These are phyloP conservation scores for Plasmodium chabaudi DNA, from an alignment of 169 alveolate genomes.

Conservation along the genomic window DNA sequence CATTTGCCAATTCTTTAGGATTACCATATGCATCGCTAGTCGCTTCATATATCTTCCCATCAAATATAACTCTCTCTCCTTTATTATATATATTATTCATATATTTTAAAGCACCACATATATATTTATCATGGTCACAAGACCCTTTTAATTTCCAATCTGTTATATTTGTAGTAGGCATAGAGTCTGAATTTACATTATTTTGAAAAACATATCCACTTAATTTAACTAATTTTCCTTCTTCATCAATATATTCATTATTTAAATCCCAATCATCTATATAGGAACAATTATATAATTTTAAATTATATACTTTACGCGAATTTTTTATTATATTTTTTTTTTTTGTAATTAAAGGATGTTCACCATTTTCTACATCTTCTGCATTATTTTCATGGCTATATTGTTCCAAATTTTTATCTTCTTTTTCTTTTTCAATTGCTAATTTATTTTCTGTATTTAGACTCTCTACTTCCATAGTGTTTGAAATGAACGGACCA, in stretches of 20 bases:
- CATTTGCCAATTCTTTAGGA: conserved; percentile 56
- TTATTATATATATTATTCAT: conserved; percentile 64
- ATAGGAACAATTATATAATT: conserved; percentile 56
- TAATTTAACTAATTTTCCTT: conserved; percentile 55
- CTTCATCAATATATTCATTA: conserved; percentile 68
- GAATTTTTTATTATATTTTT: conserved; percentile 57
- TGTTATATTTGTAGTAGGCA: conserved; percentile 74
- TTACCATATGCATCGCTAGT: conserved; percentile 24
- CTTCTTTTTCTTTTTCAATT: conserved; percentile 36
- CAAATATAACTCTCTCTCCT: conserved; percentile 76
- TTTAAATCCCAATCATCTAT: conserved; percentile 75
- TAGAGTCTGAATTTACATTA: conserved; percentile 50
- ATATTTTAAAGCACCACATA: conserved; percentile 70
- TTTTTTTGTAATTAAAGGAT: conserved; percentile 30
- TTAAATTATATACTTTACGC: conserved; percentile 59
- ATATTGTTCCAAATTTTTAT: conserved; percentile 36
- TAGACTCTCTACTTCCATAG: too few relatives aligned
- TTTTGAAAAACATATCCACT: conserved; percentile 76
- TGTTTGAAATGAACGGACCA: neutral
- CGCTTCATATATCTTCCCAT: conserved; percentile 64
- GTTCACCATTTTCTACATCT: conserved; percentile 1
- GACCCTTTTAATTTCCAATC: conserved; percentile 75
- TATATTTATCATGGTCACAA: conserved; percentile 67
- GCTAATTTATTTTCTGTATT: conserved; percentile 3
- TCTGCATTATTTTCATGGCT: conserved; percentile 8